A percentile compares a stretch with the other conserved stretches of the same genome.
Evolutionary conservation across 1,284 basidiomycete species (phyloP).

Genomic region (Trametes sp.): DNA sequence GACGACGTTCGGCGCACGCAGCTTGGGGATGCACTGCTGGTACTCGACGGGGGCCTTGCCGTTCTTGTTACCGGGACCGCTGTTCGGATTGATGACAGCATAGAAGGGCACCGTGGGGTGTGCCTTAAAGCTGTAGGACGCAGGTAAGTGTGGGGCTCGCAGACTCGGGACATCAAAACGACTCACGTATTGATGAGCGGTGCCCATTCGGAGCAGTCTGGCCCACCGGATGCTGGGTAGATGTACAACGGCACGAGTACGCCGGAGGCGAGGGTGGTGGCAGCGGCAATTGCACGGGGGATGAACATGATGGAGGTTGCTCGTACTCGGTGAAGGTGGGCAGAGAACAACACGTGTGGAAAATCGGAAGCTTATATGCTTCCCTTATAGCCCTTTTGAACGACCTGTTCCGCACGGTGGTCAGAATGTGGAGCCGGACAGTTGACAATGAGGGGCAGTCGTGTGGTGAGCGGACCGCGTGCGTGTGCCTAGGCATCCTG

Average conservation of each 20-base stretch:
- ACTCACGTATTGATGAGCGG: constrained; percentile 17
- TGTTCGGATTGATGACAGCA: constrained; percentile 46
- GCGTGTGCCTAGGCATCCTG: too few species aligned
- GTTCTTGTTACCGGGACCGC: constrained; percentile 42
- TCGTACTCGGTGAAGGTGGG: too few species aligned
- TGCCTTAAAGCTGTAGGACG: constrained; percentile 37
- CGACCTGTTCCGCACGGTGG: too few species aligned
- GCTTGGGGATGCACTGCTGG: constrained; percentile 42
- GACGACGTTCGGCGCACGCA: constrained; percentile 42
- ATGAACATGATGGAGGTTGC: not conserved
- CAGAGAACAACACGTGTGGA: too few species aligned
- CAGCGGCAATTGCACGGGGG: constrained; percentile 5
- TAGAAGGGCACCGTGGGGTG: constrained; percentile 43
- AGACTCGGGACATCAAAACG: too few species aligned
- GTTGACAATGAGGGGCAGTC: too few species aligned
- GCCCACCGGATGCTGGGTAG: constrained; percentile 1
- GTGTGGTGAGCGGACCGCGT: too few species aligned
- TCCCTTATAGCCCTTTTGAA: too few species aligned
- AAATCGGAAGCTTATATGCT: too few species aligned
- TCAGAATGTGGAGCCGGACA: too few species aligned
- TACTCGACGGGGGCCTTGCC: constrained; percentile 42
- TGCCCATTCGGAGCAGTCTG: constrained; percentile 11
- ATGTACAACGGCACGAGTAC: constrained; percentile 18
- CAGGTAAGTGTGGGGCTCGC: not conserved
- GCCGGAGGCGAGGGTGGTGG: constrained; percentile 14